A percentile compares a stretch with the other conserved stretches of the same genome.
These are phyloP conservation scores for Epichloe hybrida DNA, from an alignment of 2,329 filamentous ascomycete genomes.

Conservation along the genomic window DNA sequence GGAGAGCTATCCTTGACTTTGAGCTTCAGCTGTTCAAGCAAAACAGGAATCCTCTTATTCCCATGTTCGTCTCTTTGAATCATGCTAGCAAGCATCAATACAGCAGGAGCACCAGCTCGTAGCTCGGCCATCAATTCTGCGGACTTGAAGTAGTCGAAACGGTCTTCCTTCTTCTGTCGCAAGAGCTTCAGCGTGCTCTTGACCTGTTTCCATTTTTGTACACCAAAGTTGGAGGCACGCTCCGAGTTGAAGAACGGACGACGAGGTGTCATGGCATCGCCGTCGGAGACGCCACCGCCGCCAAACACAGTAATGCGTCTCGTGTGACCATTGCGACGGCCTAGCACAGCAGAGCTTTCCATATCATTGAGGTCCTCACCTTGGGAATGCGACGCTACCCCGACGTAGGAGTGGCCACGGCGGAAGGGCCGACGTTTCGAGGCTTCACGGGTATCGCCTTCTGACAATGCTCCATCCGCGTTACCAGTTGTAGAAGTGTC, in stretches of 20 bases:
- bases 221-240: constrained; percentile 58
- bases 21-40: constrained; percentile 88
- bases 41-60: constrained; percentile 84
- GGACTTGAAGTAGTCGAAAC: constrained; percentile 87
- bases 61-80: constrained; percentile 95
- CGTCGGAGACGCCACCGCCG: constrained; percentile 50
- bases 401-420: constrained; percentile 46
- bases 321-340: constrained; percentile 47
- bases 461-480: constrained; percentile 52
- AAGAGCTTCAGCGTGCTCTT: constrained; percentile 77
- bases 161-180: constrained; percentile 71
- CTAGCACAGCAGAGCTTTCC: constrained; percentile 32
- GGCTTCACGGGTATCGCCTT: constrained; percentile 59
- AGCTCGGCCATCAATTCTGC: constrained; percentile 93
- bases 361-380: constrained; percentile 37
- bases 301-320: constrained; percentile 53
- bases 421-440: constrained; percentile 36
- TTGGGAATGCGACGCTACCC: constrained; percentile 29
- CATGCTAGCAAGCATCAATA: constrained; percentile 91
- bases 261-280: constrained; percentile 42
- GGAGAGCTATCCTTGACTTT: constrained; percentile 67
- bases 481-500: constrained; percentile 35
- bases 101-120: constrained; percentile 81
- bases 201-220: constrained; percentile 82
- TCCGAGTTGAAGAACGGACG: constrained; percentile 49